A percentile compares a stretch with the other conserved stretches of the same genome.
phyloP scores from a whole-genome alignment of 1,139 yeast genomes.

The Debaryomyces sp. region DNA sequence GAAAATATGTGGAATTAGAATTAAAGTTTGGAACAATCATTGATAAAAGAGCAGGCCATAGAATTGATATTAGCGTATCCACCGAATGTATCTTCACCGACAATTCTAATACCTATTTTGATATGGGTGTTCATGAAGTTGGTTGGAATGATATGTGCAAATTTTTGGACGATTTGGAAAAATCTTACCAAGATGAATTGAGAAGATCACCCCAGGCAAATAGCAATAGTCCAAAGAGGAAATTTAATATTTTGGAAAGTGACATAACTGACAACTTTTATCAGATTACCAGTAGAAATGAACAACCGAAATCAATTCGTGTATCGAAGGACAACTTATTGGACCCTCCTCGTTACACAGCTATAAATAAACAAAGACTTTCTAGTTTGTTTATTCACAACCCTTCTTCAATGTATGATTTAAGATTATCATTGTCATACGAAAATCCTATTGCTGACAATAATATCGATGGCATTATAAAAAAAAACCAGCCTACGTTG shows the following conservation, averaged over 20 bases:
- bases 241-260: slow-evolving; percentile 43
- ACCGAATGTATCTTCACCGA: slow-evolving; percentile 73
- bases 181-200: slow-evolving; percentile 44
- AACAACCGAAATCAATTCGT: slow-evolving; percentile 63
- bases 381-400: slow-evolving; percentile 71
- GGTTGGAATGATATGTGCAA: slow-evolving; percentile 63
- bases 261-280: slow-evolving; percentile 47
- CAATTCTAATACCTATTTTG: slow-evolving; percentile 61
- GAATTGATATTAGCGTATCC: slow-evolving; percentile 71
- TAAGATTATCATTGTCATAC: slow-evolving; percentile 71
- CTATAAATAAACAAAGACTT: slow-evolving; percentile 72
- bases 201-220: slow-evolving; percentile 21
- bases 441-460: slow-evolving; percentile 73
- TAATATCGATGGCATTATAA: slow-evolving; percentile 43
- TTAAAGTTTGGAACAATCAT: slow-evolving; percentile 78
- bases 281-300: slow-evolving; percentile 42
- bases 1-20: slow-evolving; percentile 75
- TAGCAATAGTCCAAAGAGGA: slow-evolving; percentile 37
- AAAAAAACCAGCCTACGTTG: slow-evolving; percentile 47
- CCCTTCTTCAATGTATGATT: slow-evolving; percentile 79
- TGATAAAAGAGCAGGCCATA: slow-evolving; percentile 63
- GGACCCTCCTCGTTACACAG: slow-evolving; percentile 66
- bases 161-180: slow-evolving; percentile 59
- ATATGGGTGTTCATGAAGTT: slow-evolving; percentile 69
- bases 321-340: slow-evolving; percentile 62